Evolutionary conservation across 768 basidiomycete genomes (phyloP).

Genomic region (Russula sp.): DNA sequence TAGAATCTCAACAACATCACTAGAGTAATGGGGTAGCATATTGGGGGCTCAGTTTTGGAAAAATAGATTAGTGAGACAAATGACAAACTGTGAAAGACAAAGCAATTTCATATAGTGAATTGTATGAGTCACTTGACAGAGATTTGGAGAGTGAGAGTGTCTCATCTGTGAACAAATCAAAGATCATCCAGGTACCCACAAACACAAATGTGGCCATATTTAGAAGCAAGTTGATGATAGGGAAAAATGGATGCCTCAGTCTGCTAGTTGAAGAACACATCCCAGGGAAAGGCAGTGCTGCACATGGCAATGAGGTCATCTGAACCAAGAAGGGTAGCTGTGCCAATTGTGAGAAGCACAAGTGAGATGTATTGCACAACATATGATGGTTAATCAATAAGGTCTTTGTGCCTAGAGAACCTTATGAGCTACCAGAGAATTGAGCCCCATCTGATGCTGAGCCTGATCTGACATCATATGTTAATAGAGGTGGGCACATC

Average conservation of each 20-base stretch:
- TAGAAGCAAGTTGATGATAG: constrained; percentile 94
- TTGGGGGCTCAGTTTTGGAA: no score
- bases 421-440: constrained; percentile 50
- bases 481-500: constrained; percentile 2
- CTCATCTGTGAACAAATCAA: constrained; percentile 64
- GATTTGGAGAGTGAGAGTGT: constrained; percentile 53
- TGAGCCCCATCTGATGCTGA: constrained; percentile 42
- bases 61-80: no score
- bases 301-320: constrained; percentile 26
- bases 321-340: no score
- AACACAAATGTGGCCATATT: constrained; percentile 94
- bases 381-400: no score
- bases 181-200: constrained; percentile 97
- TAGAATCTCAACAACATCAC: no score
- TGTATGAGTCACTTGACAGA: no score
- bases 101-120: no score
- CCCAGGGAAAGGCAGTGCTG: constrained; percentile 95
- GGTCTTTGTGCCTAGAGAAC: constrained; percentile 59
- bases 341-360: no score
- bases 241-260: constrained; percentile 94
- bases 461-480: constrained; percentile 62
- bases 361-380: no score
- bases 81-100: no score
- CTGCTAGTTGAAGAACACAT: constrained; percentile 87
- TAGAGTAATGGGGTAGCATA: no score